phyloP scores from a whole-genome alignment of 257 asterid species.

The Gentiana dahurica region DNA sequence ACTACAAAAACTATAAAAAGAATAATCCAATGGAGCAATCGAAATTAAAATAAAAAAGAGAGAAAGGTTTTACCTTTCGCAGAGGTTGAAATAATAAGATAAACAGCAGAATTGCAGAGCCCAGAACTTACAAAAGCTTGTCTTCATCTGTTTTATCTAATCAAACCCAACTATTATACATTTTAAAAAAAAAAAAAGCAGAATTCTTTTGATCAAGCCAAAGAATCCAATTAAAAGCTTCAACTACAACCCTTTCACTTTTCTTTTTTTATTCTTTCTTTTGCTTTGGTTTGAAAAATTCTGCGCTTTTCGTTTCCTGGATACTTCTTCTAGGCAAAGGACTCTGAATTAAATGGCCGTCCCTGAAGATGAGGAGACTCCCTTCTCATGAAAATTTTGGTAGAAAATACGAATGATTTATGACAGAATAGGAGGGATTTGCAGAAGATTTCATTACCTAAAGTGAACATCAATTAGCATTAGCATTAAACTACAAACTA shows the following conservation, averaged over 20 bases:
- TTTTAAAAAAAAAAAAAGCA: constrained; percentile 1
- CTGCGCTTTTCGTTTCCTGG: constrained; percentile 1
- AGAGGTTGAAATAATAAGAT: constrained; percentile 15
- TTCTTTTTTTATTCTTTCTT: background rate
- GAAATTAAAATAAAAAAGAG: background rate
- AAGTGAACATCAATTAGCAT: too few species aligned
- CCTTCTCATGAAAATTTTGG: constrained; percentile 3
- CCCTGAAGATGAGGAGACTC: constrained; percentile 5
- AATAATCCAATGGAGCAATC: constrained; percentile 1
- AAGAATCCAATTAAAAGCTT: constrained; percentile 8
- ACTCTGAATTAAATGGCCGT: constrained; percentile 11
- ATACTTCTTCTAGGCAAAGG: background rate
- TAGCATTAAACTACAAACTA: too few species aligned
- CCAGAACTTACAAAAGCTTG: constrained; percentile 27
- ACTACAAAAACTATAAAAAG: background rate
- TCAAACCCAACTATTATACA: background rate
- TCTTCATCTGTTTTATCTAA: constrained; percentile 21
- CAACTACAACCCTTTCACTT: constrained; percentile 8
- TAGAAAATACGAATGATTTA: too few species aligned
- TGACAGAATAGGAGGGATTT: too few species aligned
- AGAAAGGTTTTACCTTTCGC: constrained; percentile 36
- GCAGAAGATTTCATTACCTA: too few species aligned
- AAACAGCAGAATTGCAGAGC: constrained; percentile 21
- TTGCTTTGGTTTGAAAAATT: constrained; percentile 3
- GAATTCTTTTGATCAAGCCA: constrained; percentile 11